Evolutionary conservation across 495 filamentous ascomycete species (phyloP).

Genomic region (Penicillium paradoxum): DNA sequence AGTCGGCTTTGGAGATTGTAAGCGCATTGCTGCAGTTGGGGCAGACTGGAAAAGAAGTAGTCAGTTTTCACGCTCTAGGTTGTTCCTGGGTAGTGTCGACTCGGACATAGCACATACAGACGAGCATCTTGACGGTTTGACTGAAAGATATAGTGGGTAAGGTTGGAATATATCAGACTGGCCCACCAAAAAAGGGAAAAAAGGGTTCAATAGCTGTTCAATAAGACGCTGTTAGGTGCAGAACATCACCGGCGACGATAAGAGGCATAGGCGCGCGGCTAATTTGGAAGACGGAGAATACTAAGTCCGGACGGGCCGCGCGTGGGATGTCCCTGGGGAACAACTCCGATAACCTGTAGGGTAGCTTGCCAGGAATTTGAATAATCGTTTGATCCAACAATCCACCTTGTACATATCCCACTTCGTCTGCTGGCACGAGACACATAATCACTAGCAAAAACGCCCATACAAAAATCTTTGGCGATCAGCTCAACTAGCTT

Average conservation of each 20-base stretch:
- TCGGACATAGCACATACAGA: conserved; percentile 30
- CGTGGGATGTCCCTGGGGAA: conserved; percentile 24
- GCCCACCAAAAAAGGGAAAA: background rate
- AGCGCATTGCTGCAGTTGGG: conserved; percentile 89
- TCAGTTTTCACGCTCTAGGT: conserved; percentile 16
- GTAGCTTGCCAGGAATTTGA: conserved; percentile 2
- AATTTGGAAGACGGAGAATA: conserved; percentile 14
- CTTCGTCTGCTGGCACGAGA: background rate
- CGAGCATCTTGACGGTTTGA: conserved; percentile 29
- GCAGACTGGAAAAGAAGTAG: conserved; percentile 59
- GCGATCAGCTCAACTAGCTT: background rate
- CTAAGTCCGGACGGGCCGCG: conserved; percentile 10
- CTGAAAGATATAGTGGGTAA: background rate
- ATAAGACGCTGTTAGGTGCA: background rate
- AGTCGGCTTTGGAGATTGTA: conserved; percentile 56
- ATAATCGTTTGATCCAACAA: conserved; percentile 2
- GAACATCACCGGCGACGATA: conserved; percentile 8
- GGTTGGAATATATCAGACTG: background rate
- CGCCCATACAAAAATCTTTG: background rate
- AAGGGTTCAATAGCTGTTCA: background rate
- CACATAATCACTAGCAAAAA: background rate
- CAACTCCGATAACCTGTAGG: conserved; percentile 3
- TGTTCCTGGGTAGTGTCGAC: background rate
- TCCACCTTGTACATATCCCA: conserved; percentile 18
- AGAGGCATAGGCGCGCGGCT: conserved; percentile 26